phyloP scores from a whole-genome alignment of 352 stramenopile species.

The Pythium chondricola region DNA sequence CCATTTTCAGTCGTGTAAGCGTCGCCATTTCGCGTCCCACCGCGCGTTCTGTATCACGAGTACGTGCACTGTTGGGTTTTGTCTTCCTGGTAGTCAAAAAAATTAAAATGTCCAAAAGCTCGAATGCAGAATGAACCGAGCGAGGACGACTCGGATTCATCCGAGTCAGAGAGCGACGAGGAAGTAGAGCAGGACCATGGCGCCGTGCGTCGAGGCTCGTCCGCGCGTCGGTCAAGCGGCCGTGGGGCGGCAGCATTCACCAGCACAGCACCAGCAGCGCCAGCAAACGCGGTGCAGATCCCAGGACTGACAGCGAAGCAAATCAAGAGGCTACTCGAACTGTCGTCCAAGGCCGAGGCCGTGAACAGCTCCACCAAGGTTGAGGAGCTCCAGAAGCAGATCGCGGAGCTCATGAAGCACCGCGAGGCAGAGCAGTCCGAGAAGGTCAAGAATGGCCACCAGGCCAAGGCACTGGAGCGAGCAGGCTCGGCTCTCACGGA shows the following conservation, averaged over 20 bases:
- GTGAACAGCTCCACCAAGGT: constrained; percentile 39
- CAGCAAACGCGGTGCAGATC: constrained; percentile 26
- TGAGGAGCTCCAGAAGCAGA: constrained; percentile 65
- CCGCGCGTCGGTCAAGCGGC: constrained; percentile 2
- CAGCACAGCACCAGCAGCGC: background rate
- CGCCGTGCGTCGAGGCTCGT: constrained; percentile 9
- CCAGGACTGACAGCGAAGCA: constrained; percentile 52
- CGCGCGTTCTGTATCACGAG: constrained; percentile 60
- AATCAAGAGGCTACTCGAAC: constrained; percentile 60
- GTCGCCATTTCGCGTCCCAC: constrained; percentile 62
- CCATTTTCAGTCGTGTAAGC: constrained; percentile 43
- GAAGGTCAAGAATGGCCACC: constrained; percentile 13
- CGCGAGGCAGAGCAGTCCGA: constrained; percentile 19
- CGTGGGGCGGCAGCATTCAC: constrained; percentile 16
- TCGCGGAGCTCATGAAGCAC: constrained; percentile 60
- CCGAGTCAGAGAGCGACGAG: constrained; percentile 67
- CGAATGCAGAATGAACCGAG: constrained; percentile 59
- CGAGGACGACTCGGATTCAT: constrained; percentile 45
- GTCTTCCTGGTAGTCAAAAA: background rate
- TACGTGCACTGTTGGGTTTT: constrained; percentile 12
- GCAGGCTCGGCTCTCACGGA: constrained; percentile 27
- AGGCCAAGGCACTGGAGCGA: constrained; percentile 23
- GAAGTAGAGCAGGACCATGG: constrained; percentile 49
- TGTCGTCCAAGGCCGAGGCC: constrained; percentile 51
- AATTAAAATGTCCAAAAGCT: constrained; percentile 14